phyloP scores from a whole-genome alignment of 768 basidiomycete species.

The Russula vinacea region DNA sequence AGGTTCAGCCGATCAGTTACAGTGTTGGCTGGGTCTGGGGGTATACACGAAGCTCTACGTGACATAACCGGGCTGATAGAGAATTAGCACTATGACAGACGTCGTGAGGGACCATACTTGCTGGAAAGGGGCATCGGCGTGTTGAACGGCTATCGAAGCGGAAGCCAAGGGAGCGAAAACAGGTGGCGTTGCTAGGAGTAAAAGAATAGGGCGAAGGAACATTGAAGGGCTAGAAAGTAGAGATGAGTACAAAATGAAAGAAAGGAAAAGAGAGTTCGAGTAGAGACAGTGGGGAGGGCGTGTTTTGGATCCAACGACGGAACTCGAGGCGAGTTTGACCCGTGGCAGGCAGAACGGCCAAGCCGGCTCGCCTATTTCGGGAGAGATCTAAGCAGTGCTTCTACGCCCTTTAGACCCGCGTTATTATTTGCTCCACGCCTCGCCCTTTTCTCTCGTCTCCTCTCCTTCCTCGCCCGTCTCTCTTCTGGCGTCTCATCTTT shows the following conservation, averaged over 20 bases:
- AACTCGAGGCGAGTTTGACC: too few relatives aligned
- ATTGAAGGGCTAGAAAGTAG: background rate
- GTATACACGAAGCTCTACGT: constrained; percentile 31
- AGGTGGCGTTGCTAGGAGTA: background rate
- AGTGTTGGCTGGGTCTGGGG: constrained; percentile 58
- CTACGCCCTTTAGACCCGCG: constrained; percentile 60
- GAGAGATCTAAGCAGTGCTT: constrained; percentile 57
- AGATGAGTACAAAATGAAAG: background rate
- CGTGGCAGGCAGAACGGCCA: background rate
- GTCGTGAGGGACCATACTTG: background rate
- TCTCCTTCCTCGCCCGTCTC: constrained; percentile 67
- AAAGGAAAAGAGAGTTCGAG: background rate
- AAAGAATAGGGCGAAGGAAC: background rate
- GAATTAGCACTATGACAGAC: background rate
- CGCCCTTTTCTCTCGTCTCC: constrained; percentile 65
- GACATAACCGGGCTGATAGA: constrained; percentile 4
- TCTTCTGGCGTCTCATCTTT: constrained; percentile 81
- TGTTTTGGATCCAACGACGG: background rate
- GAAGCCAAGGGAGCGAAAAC: background rate
- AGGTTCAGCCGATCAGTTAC: constrained; percentile 62
- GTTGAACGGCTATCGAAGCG: background rate
- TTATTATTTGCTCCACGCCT: constrained; percentile 53
- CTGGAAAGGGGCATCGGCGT: background rate
- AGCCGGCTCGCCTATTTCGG: background rate
- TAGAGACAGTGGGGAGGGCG: constrained; percentile 9